phyloP scores from a whole-genome alignment of 306 rosid genomes.

The Vigna hirtella region DNA sequence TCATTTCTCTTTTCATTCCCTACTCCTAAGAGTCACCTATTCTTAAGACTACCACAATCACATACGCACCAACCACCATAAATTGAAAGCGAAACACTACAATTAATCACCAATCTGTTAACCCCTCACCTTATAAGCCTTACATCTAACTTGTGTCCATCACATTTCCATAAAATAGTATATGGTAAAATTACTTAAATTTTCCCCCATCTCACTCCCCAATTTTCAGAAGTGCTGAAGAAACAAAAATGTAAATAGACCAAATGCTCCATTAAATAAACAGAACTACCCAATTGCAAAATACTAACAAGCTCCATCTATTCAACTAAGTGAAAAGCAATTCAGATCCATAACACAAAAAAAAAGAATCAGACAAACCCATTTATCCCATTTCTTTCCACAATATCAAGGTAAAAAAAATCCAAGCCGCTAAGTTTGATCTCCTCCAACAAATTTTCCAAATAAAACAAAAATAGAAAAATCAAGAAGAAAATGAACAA shows the following conservation, averaged over 20 bases:
- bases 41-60: not conserved
- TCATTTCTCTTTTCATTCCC: conserved; percentile 2
- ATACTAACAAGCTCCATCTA: conserved; percentile 24
- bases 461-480: conserved; percentile 12
- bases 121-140: conserved; percentile 4
- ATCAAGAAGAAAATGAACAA: conserved; percentile 35
- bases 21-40: conserved; percentile 11
- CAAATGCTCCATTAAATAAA: conserved; percentile 25
- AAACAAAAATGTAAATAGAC: not conserved
- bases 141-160: conserved; percentile 21
- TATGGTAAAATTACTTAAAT: not conserved
- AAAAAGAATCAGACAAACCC: not conserved
- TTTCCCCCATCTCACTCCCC: conserved; percentile 7
- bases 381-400: conserved; percentile 9
- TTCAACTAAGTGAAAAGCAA: conserved; percentile 41
- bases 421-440: conserved; percentile 15
- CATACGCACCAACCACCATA: not conserved
- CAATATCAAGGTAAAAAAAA: not conserved
- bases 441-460: conserved; percentile 20
- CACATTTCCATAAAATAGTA: conserved; percentile 26
- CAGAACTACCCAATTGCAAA: conserved; percentile 30
- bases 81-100: not conserved
- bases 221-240: conserved; percentile 8
- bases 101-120: conserved; percentile 17
- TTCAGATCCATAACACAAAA: conserved; percentile 62